Base-by-base conservation (phyloP, 805 yeast genomes). In the Yamadazyma endophytica region DNA sequence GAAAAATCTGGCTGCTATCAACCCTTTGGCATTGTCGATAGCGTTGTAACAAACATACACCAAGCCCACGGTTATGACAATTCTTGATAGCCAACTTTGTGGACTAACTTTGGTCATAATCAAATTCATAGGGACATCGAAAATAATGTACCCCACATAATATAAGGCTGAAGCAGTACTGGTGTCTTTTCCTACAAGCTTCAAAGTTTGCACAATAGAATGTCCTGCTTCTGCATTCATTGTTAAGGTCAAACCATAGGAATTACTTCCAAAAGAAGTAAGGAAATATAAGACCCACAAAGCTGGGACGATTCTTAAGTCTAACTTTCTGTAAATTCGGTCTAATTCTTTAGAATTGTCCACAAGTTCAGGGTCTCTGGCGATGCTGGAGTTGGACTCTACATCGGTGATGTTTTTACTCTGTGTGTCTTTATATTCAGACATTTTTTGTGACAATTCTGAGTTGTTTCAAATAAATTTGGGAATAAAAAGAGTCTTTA, bases 91-190 rank as follows among this genome's bases (percentile, higher is more conserved):
- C 96, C 96, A 86, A 1, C 82, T 72, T 46, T 86, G 92, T 2
- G 96, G 95, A 15, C 88, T 79, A 6, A 84, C 70, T 33, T 68
- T 66, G n/a, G 94, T 85, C 94, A 86, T 84, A 30, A 76, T 60
- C 44, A 86, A 66, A 56, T 86, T 86, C 89, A 84, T 84, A 20
- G 96, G 96, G 21, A 86, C 78, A 55, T 86, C 95, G 50, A 86
- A 86, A 24, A 86, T 62, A 43, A 86, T 84, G 53, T 75, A 84
- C 4, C 89, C 95, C 12, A 86, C 95, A 46, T 76, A 84, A 62
- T 82, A 80, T 24, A 86, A 64, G 0, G 95, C 92, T 13, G 83
- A 77, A 2, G 95, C 94, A 2, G 81, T 73, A 2, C 89, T 75
- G 1, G 73, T 69, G 40, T 83, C 74, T 32, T 79, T 75, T 2